A percentile compares a stretch with the other conserved stretches of the same genome.
Evolutionary conservation across 2,329 filamentous ascomycete genomes (phyloP).

Genomic region (Colletotrichum eleusines): DNA sequence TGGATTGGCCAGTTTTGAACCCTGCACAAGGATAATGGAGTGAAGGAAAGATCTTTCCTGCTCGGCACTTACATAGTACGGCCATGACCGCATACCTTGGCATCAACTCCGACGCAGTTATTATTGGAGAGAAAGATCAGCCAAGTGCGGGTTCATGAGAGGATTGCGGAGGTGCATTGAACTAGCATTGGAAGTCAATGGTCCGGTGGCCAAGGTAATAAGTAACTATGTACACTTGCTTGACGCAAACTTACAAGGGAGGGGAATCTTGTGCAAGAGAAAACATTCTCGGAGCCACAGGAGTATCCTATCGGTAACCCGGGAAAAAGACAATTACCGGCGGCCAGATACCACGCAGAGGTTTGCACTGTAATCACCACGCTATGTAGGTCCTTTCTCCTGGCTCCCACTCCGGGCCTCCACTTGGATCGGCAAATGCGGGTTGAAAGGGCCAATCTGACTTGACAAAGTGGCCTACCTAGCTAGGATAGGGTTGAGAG

Average conservation of each 20-base stretch:
- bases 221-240: too few species aligned
- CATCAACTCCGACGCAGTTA: too few species aligned
- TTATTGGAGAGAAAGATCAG: too few species aligned
- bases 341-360: not conserved
- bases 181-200: not conserved
- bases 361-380: slow-evolving; percentile 7
- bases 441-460: slow-evolving; percentile 38
- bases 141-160: not conserved
- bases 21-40: not conserved
- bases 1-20: slow-evolving; percentile 20
- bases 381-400: slow-evolving; percentile 6
- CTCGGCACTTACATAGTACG: not conserved
- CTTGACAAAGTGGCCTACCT: slow-evolving; percentile 2
- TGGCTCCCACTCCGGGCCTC: slow-evolving; percentile 16
- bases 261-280: slow-evolving; percentile 20
- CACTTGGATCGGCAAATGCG: slow-evolving; percentile 21
- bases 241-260: slow-evolving; percentile 8
- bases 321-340: slow-evolving; percentile 22
- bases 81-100: slow-evolving; percentile 14
- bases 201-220: slow-evolving; percentile 19
- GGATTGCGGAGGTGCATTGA: not conserved
- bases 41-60: not conserved
- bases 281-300: slow-evolving; percentile 9
- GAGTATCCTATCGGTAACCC: too few species aligned
- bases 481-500: not conserved